Evolutionary conservation across 140 eudicot genomes (phyloP), one percentile per base, ranked within the genome.

Genomic region (Cichorium intybus): DNA sequence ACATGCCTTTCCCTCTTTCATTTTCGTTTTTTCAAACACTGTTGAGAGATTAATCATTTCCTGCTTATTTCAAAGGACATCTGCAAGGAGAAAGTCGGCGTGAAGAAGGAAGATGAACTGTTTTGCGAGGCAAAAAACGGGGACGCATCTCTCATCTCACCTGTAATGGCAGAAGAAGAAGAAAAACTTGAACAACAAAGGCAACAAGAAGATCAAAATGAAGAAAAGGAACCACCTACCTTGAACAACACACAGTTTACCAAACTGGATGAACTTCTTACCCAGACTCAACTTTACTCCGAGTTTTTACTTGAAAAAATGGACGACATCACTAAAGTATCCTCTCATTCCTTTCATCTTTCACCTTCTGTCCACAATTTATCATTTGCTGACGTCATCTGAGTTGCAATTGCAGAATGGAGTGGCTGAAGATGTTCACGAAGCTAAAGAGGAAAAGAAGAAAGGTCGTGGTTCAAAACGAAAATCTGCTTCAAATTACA

Each of bases 301-400:
- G 95, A 94, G 81, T 94, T 94, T 64, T 66, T 94, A 58, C 77
- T 94, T 72, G 99, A 94, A 66, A 94, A 94, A 77, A 94, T 94
- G 97, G 97, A 94, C 27, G 87, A 86, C 73, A 94, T 94, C 33
- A 85, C 97, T 10, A 64, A 48, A 47, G 95, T 86, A 71, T 64
- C 34, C 21, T 57, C 35, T 54, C 5, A 3, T 56, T 16, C 28
- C 37, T 28, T 67, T 52, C 8, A 20, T 28, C 14, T 56, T 48
- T n/a, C n/a, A 10, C 2, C 14, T 34, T 47, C 4, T 6, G 39
- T 34, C 67, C 21, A 10, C 34, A 54, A 26, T 65, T 29, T 64
- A 0, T 12, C 49, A 29, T 41, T 54, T 69, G 64, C 24, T 79
- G 45, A 81, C 56, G 7, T 51, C 73, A 24, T 45, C 4, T 31